These are phyloP conservation scores for Backusella psychrophila DNA, from an alignment of 192 early-diverging fungal species.

Conservation along the genomic window DNA sequence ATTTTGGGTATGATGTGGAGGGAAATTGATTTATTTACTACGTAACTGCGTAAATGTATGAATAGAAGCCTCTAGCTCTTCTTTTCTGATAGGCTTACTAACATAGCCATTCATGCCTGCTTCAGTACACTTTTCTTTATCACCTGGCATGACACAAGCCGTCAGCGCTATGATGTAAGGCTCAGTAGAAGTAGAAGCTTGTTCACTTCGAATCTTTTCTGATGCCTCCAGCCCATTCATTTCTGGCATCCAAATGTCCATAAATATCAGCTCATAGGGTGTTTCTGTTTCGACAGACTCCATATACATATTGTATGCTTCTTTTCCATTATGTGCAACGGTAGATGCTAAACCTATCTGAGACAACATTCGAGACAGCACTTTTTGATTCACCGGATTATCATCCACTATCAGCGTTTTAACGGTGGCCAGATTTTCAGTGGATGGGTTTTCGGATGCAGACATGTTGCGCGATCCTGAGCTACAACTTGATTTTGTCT, in stretches of 20 bases:
- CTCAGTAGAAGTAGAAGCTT: not conserved
- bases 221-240: conserved; percentile 50
- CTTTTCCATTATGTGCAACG: conserved; percentile 27
- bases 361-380: conserved; percentile 51
- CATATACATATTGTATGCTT: conserved; percentile 23
- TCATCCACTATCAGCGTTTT: conserved; percentile 63
- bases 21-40: not conserved
- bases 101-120: conserved; percentile 53
- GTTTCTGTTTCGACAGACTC: not conserved
- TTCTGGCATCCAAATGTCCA: conserved; percentile 52
- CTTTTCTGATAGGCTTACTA: conserved; percentile 46
- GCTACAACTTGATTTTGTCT: not conserved
- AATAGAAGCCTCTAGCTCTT: conserved; percentile 35
- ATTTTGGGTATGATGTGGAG: not conserved
- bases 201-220: conserved; percentile 24
- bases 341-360: conserved; percentile 24
- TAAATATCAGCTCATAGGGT: conserved; percentile 33
- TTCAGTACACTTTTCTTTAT: conserved; percentile 24
- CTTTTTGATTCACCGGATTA: conserved; percentile 72
- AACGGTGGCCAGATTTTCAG: not conserved
- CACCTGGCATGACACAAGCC: conserved; percentile 29
- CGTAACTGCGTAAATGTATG: conserved; percentile 11
- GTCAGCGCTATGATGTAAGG: conserved; percentile 35
- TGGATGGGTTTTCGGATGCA: not conserved
- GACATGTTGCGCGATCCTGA: not conserved